phyloP scores from a whole-genome alignment of 2,329 filamentous ascomycete species.

The Colletotrichum orbiculare region DNA sequence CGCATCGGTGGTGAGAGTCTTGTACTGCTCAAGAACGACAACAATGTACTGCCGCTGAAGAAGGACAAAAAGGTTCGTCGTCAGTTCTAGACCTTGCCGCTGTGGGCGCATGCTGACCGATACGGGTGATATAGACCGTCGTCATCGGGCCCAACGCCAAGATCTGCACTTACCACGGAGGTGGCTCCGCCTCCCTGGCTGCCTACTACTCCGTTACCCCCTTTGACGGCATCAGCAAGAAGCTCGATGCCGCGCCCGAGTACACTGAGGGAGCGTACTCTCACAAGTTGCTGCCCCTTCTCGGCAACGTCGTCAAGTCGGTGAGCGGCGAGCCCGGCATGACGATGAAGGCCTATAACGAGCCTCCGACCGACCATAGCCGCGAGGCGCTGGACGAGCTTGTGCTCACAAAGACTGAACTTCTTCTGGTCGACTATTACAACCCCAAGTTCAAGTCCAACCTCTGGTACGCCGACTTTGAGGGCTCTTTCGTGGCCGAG shows the following conservation, averaged over 20 bases:
- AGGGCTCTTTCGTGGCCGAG: slow-evolving; percentile 69
- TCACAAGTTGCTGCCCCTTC: slow-evolving; percentile 71
- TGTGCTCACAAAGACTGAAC: slow-evolving; percentile 60
- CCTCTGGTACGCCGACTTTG: slow-evolving; percentile 70
- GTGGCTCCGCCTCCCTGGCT: slow-evolving; percentile 70
- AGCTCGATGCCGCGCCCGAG: slow-evolving; percentile 54
- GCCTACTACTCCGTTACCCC: slow-evolving; percentile 78
- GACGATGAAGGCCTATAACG: slow-evolving; percentile 71
- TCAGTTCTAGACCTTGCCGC: not conserved
- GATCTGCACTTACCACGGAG: slow-evolving; percentile 68
- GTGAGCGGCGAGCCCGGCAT: slow-evolving; percentile 66
- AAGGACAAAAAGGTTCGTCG: slow-evolving; percentile 65
- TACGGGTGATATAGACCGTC: slow-evolving; percentile 52
- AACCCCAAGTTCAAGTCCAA: slow-evolving; percentile 63
- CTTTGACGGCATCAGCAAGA: slow-evolving; percentile 74
- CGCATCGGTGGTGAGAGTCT: slow-evolving; percentile 75
- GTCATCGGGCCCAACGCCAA: slow-evolving; percentile 69
- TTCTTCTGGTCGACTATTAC: slow-evolving; percentile 61
- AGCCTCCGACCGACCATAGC: slow-evolving; percentile 59
- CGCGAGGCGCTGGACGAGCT: slow-evolving; percentile 64
- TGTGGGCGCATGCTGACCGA: slow-evolving; percentile 12
- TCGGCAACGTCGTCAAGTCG: slow-evolving; percentile 64
- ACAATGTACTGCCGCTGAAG: slow-evolving; percentile 69
- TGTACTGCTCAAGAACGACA: slow-evolving; percentile 79
- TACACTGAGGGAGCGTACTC: slow-evolving; percentile 73